Conservation (phyloP, 139 green algal genomes). For the Trebouxia sp. region DNA sequence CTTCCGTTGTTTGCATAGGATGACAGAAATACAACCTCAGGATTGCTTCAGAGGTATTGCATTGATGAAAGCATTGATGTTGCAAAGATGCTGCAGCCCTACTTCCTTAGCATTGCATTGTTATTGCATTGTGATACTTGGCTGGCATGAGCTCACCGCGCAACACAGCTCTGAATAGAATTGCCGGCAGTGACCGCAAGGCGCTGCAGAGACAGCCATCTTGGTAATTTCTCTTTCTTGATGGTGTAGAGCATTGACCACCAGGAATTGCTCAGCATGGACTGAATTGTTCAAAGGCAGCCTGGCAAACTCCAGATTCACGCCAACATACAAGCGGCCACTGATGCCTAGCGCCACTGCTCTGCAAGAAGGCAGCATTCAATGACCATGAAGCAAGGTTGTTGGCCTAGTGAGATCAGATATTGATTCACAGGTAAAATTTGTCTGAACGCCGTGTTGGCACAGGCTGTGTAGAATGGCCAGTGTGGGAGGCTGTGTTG, state of each 20-base stretch:
- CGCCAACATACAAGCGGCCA: constrained; percentile 81
- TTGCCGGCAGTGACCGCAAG: constrained; percentile 89
- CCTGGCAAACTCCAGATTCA: constrained; percentile 85
- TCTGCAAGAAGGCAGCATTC: constrained; percentile 44
- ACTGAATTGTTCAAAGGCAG: constrained; percentile 80
- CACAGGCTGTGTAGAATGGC: background rate
- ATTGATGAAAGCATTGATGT: too few relatives aligned
- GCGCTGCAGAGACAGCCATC: constrained; percentile 74
- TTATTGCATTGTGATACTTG: too few relatives aligned
- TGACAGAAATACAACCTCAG: too few relatives aligned
- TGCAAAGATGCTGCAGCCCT: too few relatives aligned
- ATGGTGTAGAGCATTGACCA: constrained; percentile 71
- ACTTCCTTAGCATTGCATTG: too few relatives aligned
- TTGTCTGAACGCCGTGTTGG: background rate
- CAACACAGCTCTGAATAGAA: constrained; percentile 79
- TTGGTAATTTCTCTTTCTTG: constrained; percentile 56
- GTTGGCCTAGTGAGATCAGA: background rate
- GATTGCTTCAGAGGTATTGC: too few relatives aligned
- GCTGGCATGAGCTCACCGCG: constrained; percentile 46
- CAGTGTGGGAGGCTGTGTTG: background rate
- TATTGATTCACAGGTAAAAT: background rate
- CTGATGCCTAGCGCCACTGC: constrained; percentile 70
- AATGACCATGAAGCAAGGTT: too few relatives aligned
- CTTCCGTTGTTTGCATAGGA: too few relatives aligned
- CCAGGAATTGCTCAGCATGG: constrained; percentile 87